A percentile compares a stretch with the other conserved stretches of the same genome.
Evolutionary conservation across 2,329 filamentous ascomycete species (phyloP).

Genomic region (Fusarium verticillioides): DNA sequence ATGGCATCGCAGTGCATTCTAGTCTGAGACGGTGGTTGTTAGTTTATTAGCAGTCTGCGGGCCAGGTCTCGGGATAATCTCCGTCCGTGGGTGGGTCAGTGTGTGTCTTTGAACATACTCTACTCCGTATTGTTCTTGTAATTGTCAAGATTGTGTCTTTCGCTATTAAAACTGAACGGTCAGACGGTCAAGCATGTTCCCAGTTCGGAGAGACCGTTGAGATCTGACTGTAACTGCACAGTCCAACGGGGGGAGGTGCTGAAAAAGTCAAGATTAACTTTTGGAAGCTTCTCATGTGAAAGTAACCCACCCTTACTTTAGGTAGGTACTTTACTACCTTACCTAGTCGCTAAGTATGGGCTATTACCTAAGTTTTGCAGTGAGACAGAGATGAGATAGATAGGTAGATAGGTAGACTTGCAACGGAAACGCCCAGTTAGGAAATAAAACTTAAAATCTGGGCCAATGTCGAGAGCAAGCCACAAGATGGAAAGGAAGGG

Average conservation of each 20-base stretch:
- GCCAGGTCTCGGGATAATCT: constrained; percentile 16
- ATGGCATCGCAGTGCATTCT: neutral
- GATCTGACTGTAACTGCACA: constrained; percentile 22
- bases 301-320: neutral
- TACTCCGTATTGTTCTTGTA: neutral
- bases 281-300: neutral
- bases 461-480: neutral
- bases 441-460: constrained; percentile 6
- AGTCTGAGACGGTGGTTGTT: constrained; percentile 1
- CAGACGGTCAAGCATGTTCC: constrained; percentile 12
- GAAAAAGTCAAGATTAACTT: constrained; percentile 2
- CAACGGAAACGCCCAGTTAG: constrained; percentile 14
- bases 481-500: neutral
- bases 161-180: neutral
- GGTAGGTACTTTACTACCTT: neutral
- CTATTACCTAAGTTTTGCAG: neutral
- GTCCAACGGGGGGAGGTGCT: neutral
- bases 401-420: neutral
- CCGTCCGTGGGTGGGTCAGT: constrained; percentile 6
- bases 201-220: constrained; percentile 9
- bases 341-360: neutral
- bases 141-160: neutral
- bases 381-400: constrained; percentile 6
- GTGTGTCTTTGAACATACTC: neutral
- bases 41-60: neutral